phyloP scores from a whole-genome alignment of 2,329 filamentous ascomycete species.

The Alternaria dauci region DNA sequence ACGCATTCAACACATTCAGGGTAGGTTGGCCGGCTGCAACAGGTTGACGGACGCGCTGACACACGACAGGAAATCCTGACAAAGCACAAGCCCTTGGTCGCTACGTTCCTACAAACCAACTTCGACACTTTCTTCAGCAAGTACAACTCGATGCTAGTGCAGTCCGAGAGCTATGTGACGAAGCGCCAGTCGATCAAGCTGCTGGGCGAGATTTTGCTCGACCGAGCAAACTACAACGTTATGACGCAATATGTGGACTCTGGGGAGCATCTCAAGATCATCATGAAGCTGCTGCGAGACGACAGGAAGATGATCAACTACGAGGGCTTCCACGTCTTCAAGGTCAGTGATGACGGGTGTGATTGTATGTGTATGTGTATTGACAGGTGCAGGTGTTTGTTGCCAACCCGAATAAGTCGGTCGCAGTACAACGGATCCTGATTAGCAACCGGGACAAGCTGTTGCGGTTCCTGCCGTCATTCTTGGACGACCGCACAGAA shows the following conservation, averaged over 20 bases:
- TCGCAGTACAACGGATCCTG: conserved; percentile 92
- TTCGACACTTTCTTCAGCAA: conserved; percentile 92
- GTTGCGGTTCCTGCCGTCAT: conserved; percentile 86
- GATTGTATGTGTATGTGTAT: not conserved
- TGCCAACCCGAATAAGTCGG: conserved; percentile 97
- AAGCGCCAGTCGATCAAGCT: conserved; percentile 98
- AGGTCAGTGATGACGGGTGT: conserved; percentile 58
- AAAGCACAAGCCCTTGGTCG: conserved; percentile 89
- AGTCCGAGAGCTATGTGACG: conserved; percentile 95
- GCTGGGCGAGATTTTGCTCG: conserved; percentile 90
- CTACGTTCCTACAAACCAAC: conserved; percentile 85
- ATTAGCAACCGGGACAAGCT: conserved; percentile 96
- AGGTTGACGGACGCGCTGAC: conserved; percentile 21
- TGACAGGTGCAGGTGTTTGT: conserved; percentile 77
- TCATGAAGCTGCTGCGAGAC: conserved; percentile 95
- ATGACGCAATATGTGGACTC: conserved; percentile 98
- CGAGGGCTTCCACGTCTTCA: conserved; percentile 99
- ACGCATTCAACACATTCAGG: conserved; percentile 96
- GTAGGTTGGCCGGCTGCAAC: conserved; percentile 58
- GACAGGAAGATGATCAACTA: conserved; percentile 99
- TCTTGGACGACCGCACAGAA: conserved; percentile 92
- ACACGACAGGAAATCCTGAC: conserved; percentile 83
- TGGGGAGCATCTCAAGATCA: conserved; percentile 95
- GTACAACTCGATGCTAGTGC: conserved; percentile 87
- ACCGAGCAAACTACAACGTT: conserved; percentile 95